Evolutionary conservation across 2,329 filamentous ascomycete genomes (phyloP), one percentile per base, ranked within the genome.

Genomic region (Cryphonectria nitschkei): DNA sequence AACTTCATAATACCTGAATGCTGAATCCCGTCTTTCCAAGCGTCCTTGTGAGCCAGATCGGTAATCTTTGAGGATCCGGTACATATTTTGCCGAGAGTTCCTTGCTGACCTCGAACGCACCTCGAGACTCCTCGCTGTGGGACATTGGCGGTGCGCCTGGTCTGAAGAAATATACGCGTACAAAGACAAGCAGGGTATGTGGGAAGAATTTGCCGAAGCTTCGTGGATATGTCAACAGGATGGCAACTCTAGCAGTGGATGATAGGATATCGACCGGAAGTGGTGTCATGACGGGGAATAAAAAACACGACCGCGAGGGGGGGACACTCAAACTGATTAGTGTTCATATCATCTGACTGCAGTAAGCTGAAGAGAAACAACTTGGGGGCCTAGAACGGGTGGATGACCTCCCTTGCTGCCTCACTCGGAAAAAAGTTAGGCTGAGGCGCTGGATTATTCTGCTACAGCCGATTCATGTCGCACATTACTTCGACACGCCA

Each of bases 41-140:
- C 37, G 43, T 54, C 16, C 34, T 46, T 39, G 61, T 13, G 39
- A 68, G 67, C 58, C 46, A 52, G 8, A n/a, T 52, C 22, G 46
- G 46, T 52, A 69, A 8, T 50, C 29, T 58, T 2, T 37, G 39
- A 16, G 68, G 62, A 19, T 69, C 61, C 3, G 64, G n/a, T 1
- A 69, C 68, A 60, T 69, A 69, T 37, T 69, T 69, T 8, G 52
- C 68, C 14, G 56, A n/a, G 22, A 52, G 67, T 26, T 68, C 67
- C 4, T 50, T 41, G 46, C 22, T 68, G 56, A 68, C 56, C 34
- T 50, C 29, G 4, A 34, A 54, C 41, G 39, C 58, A 32, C 6
- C 16, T 11, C n/a, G 60, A 26, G 39, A 34, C n/a, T 50, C 56
- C 66, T 0, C 22, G 22, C 13, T 26, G 19, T 1, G 22, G 9